Evolutionary conservation across 2,329 filamentous ascomycete species (phyloP).

Genomic region (Sporothrix dimorphospora): DNA sequence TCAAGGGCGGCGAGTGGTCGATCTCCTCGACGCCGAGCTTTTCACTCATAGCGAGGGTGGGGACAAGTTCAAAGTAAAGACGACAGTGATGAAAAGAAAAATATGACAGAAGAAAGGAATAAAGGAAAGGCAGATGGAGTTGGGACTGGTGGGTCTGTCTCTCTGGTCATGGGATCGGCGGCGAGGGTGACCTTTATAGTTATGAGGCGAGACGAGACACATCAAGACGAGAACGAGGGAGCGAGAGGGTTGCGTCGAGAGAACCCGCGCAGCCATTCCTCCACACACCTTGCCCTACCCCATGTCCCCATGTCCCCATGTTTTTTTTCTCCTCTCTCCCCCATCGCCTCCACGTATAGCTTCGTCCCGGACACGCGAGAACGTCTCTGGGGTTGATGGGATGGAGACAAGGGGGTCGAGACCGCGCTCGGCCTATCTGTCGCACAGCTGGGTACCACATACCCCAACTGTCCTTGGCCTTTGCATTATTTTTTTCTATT

Average conservation of each 20-base stretch:
- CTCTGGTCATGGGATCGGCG: conserved; percentile 4
- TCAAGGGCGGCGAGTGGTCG: background rate
- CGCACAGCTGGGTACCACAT: background rate
- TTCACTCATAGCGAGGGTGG: background rate
- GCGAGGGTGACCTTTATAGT: background rate
- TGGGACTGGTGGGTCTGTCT: no score
- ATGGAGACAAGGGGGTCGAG: background rate
- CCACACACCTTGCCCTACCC: background rate
- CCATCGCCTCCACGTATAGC: background rate
- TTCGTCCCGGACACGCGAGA: background rate
- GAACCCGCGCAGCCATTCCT: background rate
- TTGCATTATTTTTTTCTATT: background rate
- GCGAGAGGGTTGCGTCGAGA: no score
- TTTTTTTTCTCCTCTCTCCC: background rate
- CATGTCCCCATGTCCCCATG: background rate
- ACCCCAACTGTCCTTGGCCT: background rate
- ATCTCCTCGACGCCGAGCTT: background rate
- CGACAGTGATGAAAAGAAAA: background rate
- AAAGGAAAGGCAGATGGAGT: background rate
- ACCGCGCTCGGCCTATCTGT: background rate
- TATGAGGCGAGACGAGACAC: background rate
- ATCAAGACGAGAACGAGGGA: background rate
- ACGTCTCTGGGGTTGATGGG: background rate
- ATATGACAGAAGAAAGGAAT: background rate
- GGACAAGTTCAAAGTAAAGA: no score